phyloP scores from a whole-genome alignment of 2,329 filamentous ascomycete species.

The Aspergillus nomiae region DNA sequence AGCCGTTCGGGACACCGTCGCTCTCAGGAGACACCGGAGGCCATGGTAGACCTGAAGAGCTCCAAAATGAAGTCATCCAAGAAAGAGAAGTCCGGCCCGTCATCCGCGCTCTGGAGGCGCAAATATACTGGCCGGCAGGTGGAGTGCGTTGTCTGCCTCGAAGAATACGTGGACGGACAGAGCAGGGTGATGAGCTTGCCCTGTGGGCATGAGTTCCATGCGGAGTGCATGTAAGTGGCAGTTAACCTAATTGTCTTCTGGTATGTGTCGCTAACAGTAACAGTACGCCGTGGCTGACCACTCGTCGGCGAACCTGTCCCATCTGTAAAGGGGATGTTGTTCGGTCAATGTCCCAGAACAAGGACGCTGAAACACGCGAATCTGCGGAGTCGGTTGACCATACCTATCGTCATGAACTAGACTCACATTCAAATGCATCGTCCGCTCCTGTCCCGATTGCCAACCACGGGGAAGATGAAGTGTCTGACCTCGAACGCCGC shows the following conservation, averaged over 20 bases:
- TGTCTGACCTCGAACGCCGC: slow-evolving; percentile 47
- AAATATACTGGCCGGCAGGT: slow-evolving; percentile 67
- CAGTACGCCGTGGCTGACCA: slow-evolving; percentile 96
- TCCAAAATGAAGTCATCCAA: slow-evolving; percentile 28
- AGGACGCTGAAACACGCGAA: slow-evolving; percentile 21
- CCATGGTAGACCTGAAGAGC: slow-evolving; percentile 23
- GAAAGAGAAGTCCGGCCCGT: slow-evolving; percentile 50
- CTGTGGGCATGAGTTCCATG: slow-evolving; percentile 97
- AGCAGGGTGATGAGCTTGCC: slow-evolving; percentile 96
- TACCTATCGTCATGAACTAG: slow-evolving; percentile 46
- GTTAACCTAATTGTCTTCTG: background rate
- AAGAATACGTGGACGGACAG: slow-evolving; percentile 93
- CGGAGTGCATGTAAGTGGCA: slow-evolving; percentile 88
- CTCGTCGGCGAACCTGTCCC: slow-evolving; percentile 91
- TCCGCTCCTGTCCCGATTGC: slow-evolving; percentile 54
- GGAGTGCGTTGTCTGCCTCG: slow-evolving; percentile 94
- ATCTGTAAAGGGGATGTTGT: slow-evolving; percentile 99
- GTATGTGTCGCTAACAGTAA: slow-evolving; percentile 19
- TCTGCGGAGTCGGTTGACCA: slow-evolving; percentile 44
- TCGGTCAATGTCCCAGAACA: slow-evolving; percentile 55
- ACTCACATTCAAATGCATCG: slow-evolving; percentile 50
- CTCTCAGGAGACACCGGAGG: slow-evolving; percentile 40
- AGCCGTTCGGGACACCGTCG: slow-evolving; percentile 33
- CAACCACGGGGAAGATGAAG: slow-evolving; percentile 34
- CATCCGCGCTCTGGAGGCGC: slow-evolving; percentile 49